Evolutionary conservation across 192 early-diverging fungal genomes (phyloP), one percentile per base, ranked within the genome.

Genomic region (Umbelopsis sp.): DNA sequence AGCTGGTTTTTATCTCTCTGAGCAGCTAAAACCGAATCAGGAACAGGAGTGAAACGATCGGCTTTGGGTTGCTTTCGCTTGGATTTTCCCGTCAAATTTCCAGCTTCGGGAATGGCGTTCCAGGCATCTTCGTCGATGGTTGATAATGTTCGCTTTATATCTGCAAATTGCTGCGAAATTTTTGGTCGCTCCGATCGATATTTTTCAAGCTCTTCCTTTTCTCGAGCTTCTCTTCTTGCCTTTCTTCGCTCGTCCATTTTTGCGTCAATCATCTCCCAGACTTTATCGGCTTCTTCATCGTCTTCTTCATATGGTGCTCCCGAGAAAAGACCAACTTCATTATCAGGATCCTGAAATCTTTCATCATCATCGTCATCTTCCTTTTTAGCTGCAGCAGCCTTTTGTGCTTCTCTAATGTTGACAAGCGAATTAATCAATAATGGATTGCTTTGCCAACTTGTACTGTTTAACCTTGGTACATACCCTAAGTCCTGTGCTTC

Each of bases 201-300:
- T 64, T 78, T 76, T 33, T 88, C 89, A 61, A 93, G 70, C 77
- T 90, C 85, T 64, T 89, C 90, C 67, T 82, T 76, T 75, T 96
- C 90, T 51, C 91, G 75, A 12, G 86, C 85, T 78, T 95, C 95
- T 66, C 92, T 82, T 71, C 92, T 73, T 1, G 82, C 85, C 55
- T 89, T 86, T 45, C 93, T 83, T 30, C 95, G 82, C 67, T 95
- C 91, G 67, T 97, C 94, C 93, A 97, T 94, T 67, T 93, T 92
- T 15, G 80, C 79, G 64, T 98, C 98, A 51, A 99, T 91, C 49
- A 87, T 80, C 20, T 92, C 91, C 80, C 93, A 99, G 12, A 99
- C 92, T 55, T 85, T 78, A 73, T 99, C 98, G 1, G 98, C 98
- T 74, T 99, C 98, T 74, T 97, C 96, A 73, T 99, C 98, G 71